phyloP scores from a whole-genome alignment of 306 rosid species.

The Hippophae tibetana region DNA sequence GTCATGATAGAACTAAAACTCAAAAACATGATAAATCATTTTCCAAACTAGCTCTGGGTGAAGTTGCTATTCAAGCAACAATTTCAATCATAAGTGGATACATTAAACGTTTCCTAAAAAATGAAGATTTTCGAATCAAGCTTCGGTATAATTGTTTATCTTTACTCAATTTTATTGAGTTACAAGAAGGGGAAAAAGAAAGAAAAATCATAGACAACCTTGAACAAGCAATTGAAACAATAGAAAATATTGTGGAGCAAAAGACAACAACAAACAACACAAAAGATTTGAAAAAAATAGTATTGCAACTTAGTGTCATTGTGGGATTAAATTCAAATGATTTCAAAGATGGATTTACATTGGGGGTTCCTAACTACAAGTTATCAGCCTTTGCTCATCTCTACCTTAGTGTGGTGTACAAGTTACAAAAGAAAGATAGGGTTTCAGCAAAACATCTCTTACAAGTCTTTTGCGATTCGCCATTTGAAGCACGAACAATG shows the following conservation, averaged over 20 bases:
- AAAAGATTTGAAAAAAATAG: slow-evolving; percentile 41
- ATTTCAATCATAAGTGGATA: slow-evolving; percentile 63
- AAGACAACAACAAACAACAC: slow-evolving; percentile 17
- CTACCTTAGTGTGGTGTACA: slow-evolving; percentile 65
- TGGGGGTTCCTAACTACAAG: slow-evolving; percentile 52
- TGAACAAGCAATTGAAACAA: slow-evolving; percentile 61
- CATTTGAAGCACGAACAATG: slow-evolving; percentile 52
- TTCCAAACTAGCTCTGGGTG: slow-evolving; percentile 30
- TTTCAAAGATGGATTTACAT: slow-evolving; percentile 37
- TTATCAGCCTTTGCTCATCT: slow-evolving; percentile 85
- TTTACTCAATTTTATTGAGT: slow-evolving; percentile 35
- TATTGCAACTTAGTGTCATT: slow-evolving; percentile 54
- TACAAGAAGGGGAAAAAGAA: slow-evolving; percentile 29
- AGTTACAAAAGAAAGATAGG: slow-evolving; percentile 48
- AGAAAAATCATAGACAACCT: slow-evolving; percentile 49
- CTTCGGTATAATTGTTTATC: slow-evolving; percentile 44
- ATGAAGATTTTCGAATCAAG: slow-evolving; percentile 42
- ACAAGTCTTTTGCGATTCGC: slow-evolving; percentile 68
- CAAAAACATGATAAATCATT: slow-evolving; percentile 10
- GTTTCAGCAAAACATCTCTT: slow-evolving; percentile 69
- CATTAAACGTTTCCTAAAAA: slow-evolving; percentile 46
- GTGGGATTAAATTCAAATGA: slow-evolving; percentile 55
- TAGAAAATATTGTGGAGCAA: slow-evolving; percentile 48
- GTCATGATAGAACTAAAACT: slow-evolving; percentile 10
- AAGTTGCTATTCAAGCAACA: slow-evolving; percentile 46